Percentiles rank a stretch among this genome's conserved stretches.
Conservation (phyloP, 192 early-diverging fungal genomes). For the Coemansia sp. region DNA sequence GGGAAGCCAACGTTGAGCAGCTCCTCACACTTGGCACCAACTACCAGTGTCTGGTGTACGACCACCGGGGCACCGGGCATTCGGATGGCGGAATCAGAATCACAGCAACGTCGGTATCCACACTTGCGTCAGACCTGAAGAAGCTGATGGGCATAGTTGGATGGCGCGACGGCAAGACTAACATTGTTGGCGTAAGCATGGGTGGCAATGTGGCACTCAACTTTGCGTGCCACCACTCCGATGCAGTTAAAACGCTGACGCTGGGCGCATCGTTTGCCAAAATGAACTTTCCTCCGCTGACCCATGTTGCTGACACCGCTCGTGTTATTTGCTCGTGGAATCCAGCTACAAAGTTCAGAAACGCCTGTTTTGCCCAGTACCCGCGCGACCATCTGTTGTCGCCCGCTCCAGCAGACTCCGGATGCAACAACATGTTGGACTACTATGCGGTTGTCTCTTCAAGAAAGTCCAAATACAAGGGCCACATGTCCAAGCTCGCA, state of each 20-base stretch:
- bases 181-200: slow-evolving; percentile 83
- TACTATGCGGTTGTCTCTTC: slow-evolving; percentile 24
- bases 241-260: slow-evolving; percentile 56
- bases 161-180: slow-evolving; percentile 60
- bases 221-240: slow-evolving; percentile 58
- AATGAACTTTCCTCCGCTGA: slow-evolving; percentile 24
- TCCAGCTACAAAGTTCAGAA: slow-evolving; percentile 24
- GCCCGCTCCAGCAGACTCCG: slow-evolving; percentile 27
- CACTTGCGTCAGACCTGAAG: slow-evolving; percentile 61
- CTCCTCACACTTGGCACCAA: slow-evolving; percentile 58
- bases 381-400: slow-evolving; percentile 27
- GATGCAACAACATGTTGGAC: slow-evolving; percentile 34
- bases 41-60: slow-evolving; percentile 74
- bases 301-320: slow-evolving; percentile 20
- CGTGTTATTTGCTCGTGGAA: slow-evolving; percentile 28
- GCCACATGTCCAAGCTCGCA: slow-evolving; percentile 28
- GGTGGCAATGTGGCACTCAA: slow-evolving; percentile 84
- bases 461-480: slow-evolving; percentile 29
- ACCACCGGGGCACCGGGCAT: slow-evolving; percentile 76
- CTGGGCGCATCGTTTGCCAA: slow-evolving; percentile 40
- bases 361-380: slow-evolving; percentile 32
- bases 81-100: slow-evolving; percentile 12
- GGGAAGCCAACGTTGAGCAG: slow-evolving; percentile 51
- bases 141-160: slow-evolving; percentile 66
- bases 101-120: slow-evolving; percentile 14